These are phyloP conservation scores for Elaeis guineensis DNA, from an alignment of 176 grass and related monocot species.

Conservation along the genomic window DNA sequence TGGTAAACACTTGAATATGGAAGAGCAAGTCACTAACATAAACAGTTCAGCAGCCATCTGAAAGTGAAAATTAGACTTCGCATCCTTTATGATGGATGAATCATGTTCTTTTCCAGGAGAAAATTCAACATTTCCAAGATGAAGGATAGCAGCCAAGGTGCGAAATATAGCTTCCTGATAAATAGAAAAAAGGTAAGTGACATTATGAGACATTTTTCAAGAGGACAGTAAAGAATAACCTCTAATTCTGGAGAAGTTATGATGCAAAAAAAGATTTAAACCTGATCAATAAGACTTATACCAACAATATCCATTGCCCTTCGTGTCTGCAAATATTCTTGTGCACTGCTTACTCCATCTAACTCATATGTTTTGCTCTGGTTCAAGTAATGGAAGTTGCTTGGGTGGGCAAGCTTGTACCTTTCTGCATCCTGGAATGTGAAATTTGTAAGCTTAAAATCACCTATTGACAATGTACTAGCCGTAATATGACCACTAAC, in stretches of 20 bases:
- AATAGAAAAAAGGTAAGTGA: conserved; percentile 2
- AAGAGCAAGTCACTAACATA: conserved; percentile 45
- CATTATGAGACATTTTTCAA: background rate
- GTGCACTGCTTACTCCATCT: conserved; percentile 76
- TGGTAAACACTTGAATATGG: background rate
- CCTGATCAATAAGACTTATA: conserved; percentile 78
- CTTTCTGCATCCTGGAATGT: conserved; percentile 53
- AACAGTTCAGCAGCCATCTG: conserved; percentile 78
- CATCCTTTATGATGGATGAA: conserved; percentile 79
- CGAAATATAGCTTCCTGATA: conserved; percentile 90
- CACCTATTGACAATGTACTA: too few species aligned
- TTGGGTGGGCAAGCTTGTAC: conserved; percentile 81
- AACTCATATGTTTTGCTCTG: conserved; percentile 87
- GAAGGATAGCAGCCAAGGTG: conserved; percentile 95
- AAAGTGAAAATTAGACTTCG: conserved; percentile 77
- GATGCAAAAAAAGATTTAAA: conserved; percentile 19
- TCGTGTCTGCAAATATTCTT: conserved; percentile 87
- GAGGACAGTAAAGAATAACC: background rate
- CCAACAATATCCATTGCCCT: conserved; percentile 96
- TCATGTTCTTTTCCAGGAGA: conserved; percentile 72
- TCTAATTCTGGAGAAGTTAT: background rate
- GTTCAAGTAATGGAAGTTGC: conserved; percentile 92
- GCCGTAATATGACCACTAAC: too few species aligned
- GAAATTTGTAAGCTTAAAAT: too few species aligned
- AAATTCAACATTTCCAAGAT: conserved; percentile 99